phyloP scores from a whole-genome alignment of 2,329 filamentous ascomycete species.

The Fusarium nelsonii region DNA sequence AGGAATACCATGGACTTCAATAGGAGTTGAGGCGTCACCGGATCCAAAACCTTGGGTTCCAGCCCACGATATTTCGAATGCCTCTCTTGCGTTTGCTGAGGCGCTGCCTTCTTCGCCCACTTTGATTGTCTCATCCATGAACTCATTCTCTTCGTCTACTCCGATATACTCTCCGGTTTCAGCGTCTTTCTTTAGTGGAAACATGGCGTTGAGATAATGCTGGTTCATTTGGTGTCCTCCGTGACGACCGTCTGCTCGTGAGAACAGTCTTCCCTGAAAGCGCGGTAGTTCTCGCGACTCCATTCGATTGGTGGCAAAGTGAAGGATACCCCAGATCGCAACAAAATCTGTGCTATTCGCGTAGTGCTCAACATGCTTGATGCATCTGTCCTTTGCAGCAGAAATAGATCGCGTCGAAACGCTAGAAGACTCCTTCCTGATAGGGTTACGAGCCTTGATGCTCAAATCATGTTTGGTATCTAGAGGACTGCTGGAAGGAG shows the following conservation, averaged over 20 bases:
- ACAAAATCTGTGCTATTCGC: constrained; percentile 81
- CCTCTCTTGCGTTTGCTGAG: constrained; percentile 59
- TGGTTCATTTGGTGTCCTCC: constrained; percentile 71
- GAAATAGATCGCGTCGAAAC: constrained; percentile 54
- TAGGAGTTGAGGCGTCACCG: constrained; percentile 51
- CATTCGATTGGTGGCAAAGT: constrained; percentile 67
- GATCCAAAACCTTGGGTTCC: constrained; percentile 56
- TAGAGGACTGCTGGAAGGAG: constrained; percentile 40
- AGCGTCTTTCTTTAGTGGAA: constrained; percentile 62
- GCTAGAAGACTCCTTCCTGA: constrained; percentile 45
- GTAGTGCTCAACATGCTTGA: constrained; percentile 84
- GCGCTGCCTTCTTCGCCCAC: constrained; percentile 60
- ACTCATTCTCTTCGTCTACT: constrained; percentile 64
- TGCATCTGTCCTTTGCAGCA: constrained; percentile 62
- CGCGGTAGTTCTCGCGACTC: constrained; percentile 63
- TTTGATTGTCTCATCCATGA: constrained; percentile 70
- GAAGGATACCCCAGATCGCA: constrained; percentile 77
- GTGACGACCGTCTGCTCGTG: constrained; percentile 58
- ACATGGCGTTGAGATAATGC: constrained; percentile 73
- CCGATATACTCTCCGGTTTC: constrained; percentile 58
- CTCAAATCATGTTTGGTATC: constrained; percentile 33
- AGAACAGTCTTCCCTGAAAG: constrained; percentile 73
- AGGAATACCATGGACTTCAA: constrained; percentile 55
- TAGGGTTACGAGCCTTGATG: constrained; percentile 25
- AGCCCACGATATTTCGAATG: constrained; percentile 62